Evolutionary conservation across 1,284 basidiomycete genomes (phyloP).

Genomic region (Apiotrichum mycotoxinovorans): DNA sequence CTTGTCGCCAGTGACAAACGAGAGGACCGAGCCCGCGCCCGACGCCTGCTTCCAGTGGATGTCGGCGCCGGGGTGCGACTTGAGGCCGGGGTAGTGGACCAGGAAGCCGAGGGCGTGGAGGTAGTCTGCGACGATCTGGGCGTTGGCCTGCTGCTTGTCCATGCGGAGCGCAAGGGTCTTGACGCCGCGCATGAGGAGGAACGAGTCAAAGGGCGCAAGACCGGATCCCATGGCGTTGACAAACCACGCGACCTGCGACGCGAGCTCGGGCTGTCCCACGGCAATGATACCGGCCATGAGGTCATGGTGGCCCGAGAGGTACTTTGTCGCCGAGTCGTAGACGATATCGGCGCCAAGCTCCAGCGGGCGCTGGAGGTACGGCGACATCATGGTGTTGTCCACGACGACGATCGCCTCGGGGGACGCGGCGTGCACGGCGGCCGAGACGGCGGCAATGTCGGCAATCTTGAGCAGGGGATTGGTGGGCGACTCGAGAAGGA

Average conservation of each 20-base stretch:
- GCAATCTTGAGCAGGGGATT: slow-evolving; percentile 96
- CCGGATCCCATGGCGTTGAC: slow-evolving; percentile 99
- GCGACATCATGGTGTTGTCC: slow-evolving; percentile 99
- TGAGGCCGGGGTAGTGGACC: slow-evolving; percentile 90
- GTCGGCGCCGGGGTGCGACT: slow-evolving; percentile 75
- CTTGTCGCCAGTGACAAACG: slow-evolving; percentile 91
- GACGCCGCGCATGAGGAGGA: slow-evolving; percentile 89
- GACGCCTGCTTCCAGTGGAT: slow-evolving; percentile 83
- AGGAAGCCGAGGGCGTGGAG: slow-evolving; percentile 82
- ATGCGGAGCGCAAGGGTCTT: slow-evolving; percentile 97
- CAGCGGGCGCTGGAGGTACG: slow-evolving; percentile 91
- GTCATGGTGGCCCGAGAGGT: slow-evolving; percentile 96
- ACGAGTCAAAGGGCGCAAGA: slow-evolving; percentile 90
- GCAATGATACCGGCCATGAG: slow-evolving; percentile 95
- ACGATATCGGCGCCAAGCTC: slow-evolving; percentile 96
- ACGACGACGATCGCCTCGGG: slow-evolving; percentile 83
- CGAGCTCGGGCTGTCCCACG: slow-evolving; percentile 86
- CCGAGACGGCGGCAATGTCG: slow-evolving; percentile 77
- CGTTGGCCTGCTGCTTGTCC: slow-evolving; percentile 85
- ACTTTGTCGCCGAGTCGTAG: slow-evolving; percentile 98
- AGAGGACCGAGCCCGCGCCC: slow-evolving; percentile 90
- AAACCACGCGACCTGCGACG: slow-evolving; percentile 83
- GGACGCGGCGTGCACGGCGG: slow-evolving; percentile 73
- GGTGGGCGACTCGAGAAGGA: slow-evolving; percentile 93
- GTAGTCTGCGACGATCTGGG: slow-evolving; percentile 81